Conservation (phyloP, 768 basidiomycete genomes). For the Trametes cingulata region DNA sequence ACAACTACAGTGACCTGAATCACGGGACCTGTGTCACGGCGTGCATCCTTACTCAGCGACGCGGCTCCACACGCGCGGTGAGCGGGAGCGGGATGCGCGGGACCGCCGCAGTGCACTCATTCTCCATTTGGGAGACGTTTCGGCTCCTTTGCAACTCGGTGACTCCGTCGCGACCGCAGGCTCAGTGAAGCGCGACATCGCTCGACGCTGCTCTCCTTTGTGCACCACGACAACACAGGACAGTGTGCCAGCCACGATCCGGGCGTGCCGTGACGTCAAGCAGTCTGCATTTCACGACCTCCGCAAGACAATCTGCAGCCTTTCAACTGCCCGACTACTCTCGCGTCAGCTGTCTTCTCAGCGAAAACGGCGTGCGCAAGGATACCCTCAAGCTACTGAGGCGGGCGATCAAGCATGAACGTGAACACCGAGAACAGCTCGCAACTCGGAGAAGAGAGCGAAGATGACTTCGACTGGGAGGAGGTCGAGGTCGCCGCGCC, state of each 20-base stretch:
- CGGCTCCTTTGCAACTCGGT: too few relatives aligned
- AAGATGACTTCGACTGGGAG: slow-evolving; percentile 82
- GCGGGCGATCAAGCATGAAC: background rate
- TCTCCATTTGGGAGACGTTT: too few relatives aligned
- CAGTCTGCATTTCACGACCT: background rate
- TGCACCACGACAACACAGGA: too few relatives aligned
- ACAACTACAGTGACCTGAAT: background rate
- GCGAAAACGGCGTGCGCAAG: background rate
- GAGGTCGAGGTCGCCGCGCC: slow-evolving; percentile 61
- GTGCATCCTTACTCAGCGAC: background rate
- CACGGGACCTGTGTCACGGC: background rate
- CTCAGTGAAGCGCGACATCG: too few relatives aligned
- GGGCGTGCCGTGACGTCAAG: too few relatives aligned
- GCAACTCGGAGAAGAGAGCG: slow-evolving; percentile 37
- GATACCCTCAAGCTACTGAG: background rate
- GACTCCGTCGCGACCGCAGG: too few relatives aligned
- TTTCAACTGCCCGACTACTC: background rate
- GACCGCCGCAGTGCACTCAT: too few relatives aligned
- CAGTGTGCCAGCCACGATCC: too few relatives aligned
- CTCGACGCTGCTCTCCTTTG: too few relatives aligned
- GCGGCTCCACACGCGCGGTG: background rate
- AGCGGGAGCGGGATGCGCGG: background rate
- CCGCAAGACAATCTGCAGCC: background rate
- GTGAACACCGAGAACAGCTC: slow-evolving; percentile 21
- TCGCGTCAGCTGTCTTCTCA: background rate